These are phyloP conservation scores for Eucalyptus melliodora DNA, from an alignment of 345 rosid species.

Conservation along the genomic window DNA sequence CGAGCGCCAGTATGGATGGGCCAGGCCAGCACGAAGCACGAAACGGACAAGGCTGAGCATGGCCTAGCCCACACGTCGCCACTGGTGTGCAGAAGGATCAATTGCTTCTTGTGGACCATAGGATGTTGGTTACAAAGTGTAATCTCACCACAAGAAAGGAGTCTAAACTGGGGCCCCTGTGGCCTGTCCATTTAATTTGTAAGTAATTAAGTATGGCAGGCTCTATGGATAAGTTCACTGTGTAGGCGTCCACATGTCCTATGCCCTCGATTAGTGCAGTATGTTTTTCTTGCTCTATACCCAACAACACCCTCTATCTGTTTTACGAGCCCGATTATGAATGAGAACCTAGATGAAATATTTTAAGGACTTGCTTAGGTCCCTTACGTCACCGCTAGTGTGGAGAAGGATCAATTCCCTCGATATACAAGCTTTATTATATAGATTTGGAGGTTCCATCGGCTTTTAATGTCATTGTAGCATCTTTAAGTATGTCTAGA, in stretches of 20 bases:
- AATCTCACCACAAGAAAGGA: background rate
- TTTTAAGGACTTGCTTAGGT: too few relatives aligned
- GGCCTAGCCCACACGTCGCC: background rate
- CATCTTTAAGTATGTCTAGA: background rate
- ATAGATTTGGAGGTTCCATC: background rate
- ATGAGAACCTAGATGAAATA: too few relatives aligned
- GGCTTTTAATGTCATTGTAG: background rate
- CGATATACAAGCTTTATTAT: rapidly evolving
- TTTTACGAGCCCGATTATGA: rapidly evolving
- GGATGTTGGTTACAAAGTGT: background rate
- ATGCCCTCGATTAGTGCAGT: too few relatives aligned
- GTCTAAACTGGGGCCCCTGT: background rate
- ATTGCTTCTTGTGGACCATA: background rate
- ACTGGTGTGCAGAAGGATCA: background rate
- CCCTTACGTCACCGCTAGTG: rapidly evolving
- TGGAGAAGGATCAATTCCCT: background rate
- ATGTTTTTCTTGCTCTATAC: too few relatives aligned
- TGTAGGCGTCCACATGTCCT: too few relatives aligned
- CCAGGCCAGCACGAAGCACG: background rate
- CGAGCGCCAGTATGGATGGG: background rate
- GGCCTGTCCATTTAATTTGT: background rate
- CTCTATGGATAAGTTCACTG: background rate
- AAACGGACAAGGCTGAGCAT: background rate
- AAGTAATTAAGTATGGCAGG: background rate
- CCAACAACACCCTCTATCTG: too few relatives aligned